Evolutionary conservation across 257 asterid genomes (phyloP), one percentile per base, ranked within the genome.

Genomic region (Nicotiana noctiflora): DNA sequence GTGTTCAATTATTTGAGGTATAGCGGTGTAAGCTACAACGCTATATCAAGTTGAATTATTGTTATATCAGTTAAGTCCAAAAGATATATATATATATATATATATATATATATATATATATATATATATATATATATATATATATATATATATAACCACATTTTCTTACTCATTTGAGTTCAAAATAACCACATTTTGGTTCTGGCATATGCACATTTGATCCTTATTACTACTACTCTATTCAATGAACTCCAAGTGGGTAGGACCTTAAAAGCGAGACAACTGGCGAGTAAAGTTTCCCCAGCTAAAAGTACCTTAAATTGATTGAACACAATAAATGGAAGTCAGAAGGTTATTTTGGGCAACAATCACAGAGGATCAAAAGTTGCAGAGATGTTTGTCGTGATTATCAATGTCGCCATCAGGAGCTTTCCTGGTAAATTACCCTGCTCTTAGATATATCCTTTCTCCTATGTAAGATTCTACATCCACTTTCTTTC

Each of bases 371-470:
- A 55, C 61, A 32, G 7, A 6, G 8, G 56, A 53, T 32, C 23
- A 23, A 75, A 52, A 72, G 65, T 13, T 21, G 31, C 34, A 32
- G 19, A 81, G 75, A 80, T 76, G 84, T 76, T 83, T 80, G 88
- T 82, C 84, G 81, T 49, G 80, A 82, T 75, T 25, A 55, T 55
- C 23, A 17, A 53, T 53, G 59, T 53, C 59, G 8, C 59, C 6
- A 53, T 82, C 77, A 61, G 83, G 82, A 80, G 81, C 84, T 83
- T 66, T 32, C 37, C 37, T 32, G 37, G 37, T 0, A 32, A 67
- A 77, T 74, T 80, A 67, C 76, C 81, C 57, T 59, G 8, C 37
- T 32, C 37, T 32, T 32, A 32, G 7, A 32, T 75, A 21, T 23
- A 25, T 25, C 77, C 77, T 59, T 8, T 9, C 40, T 8, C 44